Evolutionary conservation across 805 yeast genomes (phyloP).

Genomic region (Geotrichum ghanense): DNA sequence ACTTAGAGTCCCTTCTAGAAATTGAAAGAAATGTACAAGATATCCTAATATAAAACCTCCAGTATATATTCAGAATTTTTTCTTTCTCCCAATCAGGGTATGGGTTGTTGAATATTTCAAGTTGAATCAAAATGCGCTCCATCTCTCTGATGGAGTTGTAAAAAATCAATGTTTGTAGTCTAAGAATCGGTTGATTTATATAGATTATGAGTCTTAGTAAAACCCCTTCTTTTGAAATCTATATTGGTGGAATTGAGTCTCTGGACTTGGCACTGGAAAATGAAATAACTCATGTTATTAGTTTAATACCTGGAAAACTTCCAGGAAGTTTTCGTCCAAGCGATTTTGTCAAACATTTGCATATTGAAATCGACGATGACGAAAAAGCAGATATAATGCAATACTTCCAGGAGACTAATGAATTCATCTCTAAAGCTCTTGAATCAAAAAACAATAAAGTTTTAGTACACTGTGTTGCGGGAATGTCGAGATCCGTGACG

Average conservation of each 20-base stretch:
- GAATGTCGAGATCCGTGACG: constrained; percentile 83
- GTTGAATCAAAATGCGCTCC: no score
- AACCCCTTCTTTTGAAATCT: background rate
- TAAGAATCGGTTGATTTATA: no score
- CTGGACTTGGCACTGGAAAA: background rate
- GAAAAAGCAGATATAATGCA: constrained; percentile 54
- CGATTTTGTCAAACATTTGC: constrained; percentile 27
- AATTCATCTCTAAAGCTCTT: constrained; percentile 52
- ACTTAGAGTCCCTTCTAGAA: no score
- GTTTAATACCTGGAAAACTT: background rate
- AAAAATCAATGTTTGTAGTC: no score
- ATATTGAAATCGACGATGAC: constrained; percentile 65
- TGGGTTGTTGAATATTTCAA: no score
- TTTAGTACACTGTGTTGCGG: constrained; percentile 59
- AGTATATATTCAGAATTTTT: no score
- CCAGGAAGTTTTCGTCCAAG: constrained; percentile 7
- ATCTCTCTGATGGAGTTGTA: no score
- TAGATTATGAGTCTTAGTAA: background rate
- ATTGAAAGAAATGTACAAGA: no score
- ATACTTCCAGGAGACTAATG: constrained; percentile 47
- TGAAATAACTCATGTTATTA: background rate
- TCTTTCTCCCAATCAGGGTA: no score
- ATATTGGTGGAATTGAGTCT: constrained; percentile 4
- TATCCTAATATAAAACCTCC: no score
- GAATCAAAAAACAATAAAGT: constrained; percentile 18